Percentiles rank a stretch among this genome's conserved stretches.
Evolutionary conservation across 2,329 filamentous ascomycete species (phyloP).

Genomic region (Cryphonectria japonica): DNA sequence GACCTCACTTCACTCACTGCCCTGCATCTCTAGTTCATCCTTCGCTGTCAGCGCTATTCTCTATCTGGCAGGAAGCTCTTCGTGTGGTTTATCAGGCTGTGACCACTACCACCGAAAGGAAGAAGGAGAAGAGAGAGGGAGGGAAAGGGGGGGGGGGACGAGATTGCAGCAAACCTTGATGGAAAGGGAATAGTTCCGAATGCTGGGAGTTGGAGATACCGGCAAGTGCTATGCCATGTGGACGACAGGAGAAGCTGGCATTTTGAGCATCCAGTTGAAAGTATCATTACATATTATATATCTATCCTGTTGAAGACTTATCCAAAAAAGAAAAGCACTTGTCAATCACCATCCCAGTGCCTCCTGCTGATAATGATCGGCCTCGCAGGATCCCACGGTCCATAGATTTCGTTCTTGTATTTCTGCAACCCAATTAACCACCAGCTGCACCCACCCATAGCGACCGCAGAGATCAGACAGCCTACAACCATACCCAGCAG

Average conservation of each 20-base stretch:
- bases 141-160: too few species aligned
- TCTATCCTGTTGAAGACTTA: slow-evolving; percentile 27
- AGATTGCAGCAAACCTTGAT: too few species aligned
- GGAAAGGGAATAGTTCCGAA: too few species aligned
- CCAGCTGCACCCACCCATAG: slow-evolving; percentile 95
- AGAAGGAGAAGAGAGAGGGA: too few species aligned
- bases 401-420: slow-evolving; percentile 98
- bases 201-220: too few species aligned
- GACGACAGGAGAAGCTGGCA: neutral
- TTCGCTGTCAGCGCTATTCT: too few species aligned
- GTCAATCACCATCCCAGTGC: slow-evolving; percentile 59
- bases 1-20: too few species aligned
- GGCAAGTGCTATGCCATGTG: too few species aligned
- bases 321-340: slow-evolving; percentile 82
- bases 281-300: slow-evolving; percentile 1
- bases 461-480: slow-evolving; percentile 72
- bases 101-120: too few species aligned
- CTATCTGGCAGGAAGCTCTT: too few species aligned
- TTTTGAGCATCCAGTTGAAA: neutral
- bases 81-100: too few species aligned
- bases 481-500: slow-evolving; percentile 77
- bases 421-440: slow-evolving; percentile 97
- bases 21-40: too few species aligned
- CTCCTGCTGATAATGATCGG: slow-evolving; percentile 77
- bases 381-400: slow-evolving; percentile 94